Percentiles rank a stretch among this genome's conserved stretches.
Conservation (phyloP, 305 asterid species). For the Fraxinus platypoda region DNA sequence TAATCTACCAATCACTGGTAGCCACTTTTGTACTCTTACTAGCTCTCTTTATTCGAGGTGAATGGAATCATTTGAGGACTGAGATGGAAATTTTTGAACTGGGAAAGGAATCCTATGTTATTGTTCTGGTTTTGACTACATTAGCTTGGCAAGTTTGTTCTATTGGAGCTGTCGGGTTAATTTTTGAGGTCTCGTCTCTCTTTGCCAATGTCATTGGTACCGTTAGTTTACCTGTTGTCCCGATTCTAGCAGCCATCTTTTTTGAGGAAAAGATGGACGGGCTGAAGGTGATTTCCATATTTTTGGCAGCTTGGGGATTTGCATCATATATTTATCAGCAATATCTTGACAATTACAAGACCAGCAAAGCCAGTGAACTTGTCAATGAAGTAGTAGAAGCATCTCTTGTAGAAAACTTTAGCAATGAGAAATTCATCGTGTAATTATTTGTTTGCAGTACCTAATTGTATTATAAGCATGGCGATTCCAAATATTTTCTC, state of each 20-base stretch:
- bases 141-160: slow-evolving; percentile 40
- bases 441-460: neutral
- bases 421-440: neutral
- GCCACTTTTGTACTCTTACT: slow-evolving; percentile 25
- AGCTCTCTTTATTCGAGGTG: slow-evolving; percentile 26
- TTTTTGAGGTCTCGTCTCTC: slow-evolving; percentile 41
- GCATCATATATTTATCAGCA: slow-evolving; percentile 43
- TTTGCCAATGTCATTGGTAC: slow-evolving; percentile 47
- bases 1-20: slow-evolving; percentile 33
- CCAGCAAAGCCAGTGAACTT: neutral
- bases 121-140: slow-evolving; percentile 25
- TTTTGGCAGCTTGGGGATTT: slow-evolving; percentile 46
- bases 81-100: slow-evolving; percentile 40
- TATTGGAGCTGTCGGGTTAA: slow-evolving; percentile 37
- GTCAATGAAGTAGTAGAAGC: neutral
- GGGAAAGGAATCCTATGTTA: slow-evolving; percentile 31
- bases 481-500: neutral
- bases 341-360: slow-evolving; percentile 25
- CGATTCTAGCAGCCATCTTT: slow-evolving; percentile 36
- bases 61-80: slow-evolving; percentile 25
- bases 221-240: slow-evolving; percentile 39
- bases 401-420: neutral
- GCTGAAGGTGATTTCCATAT: slow-evolving; percentile 30
- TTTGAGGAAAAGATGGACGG: slow-evolving; percentile 44
- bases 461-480: neutral